A percentile compares a stretch with the other conserved stretches of the same genome.
Conservation (phyloP, 2,329 filamentous ascomycete genomes). For the Colletotrichum spaethianum region DNA sequence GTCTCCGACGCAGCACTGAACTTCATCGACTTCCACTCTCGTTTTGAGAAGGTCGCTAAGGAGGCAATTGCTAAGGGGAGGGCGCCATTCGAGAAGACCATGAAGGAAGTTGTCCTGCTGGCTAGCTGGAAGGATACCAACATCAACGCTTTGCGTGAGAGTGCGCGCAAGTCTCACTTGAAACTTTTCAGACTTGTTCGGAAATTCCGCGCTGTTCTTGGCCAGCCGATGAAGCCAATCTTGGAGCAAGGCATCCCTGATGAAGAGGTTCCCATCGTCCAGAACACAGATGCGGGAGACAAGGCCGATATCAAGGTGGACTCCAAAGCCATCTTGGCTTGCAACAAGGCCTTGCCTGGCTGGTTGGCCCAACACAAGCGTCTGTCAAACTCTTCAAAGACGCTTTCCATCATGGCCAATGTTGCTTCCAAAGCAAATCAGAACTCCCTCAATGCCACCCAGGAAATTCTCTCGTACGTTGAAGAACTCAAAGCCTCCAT, state of each 20-base stretch:
- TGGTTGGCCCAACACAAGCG: slow-evolving; percentile 69
- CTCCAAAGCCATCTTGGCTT: slow-evolving; percentile 49
- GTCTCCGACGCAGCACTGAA: slow-evolving; percentile 79
- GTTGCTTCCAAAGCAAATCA: slow-evolving; percentile 57
- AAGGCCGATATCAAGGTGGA: slow-evolving; percentile 36
- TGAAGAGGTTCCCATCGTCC: slow-evolving; percentile 46
- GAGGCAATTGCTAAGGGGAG: slow-evolving; percentile 79
- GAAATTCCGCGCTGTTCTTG: slow-evolving; percentile 87
- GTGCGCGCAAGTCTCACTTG: slow-evolving; percentile 89
- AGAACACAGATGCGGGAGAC: slow-evolving; percentile 42
- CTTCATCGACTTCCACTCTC: slow-evolving; percentile 81
- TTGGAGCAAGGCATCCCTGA: slow-evolving; percentile 73
- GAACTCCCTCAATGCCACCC: slow-evolving; percentile 28
- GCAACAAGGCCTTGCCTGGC: slow-evolving; percentile 51
- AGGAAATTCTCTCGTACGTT: slow-evolving; percentile 75
- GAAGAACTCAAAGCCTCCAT: slow-evolving; percentile 77
- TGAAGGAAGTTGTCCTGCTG: slow-evolving; percentile 92
- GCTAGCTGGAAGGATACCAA: slow-evolving; percentile 99
- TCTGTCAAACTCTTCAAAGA: slow-evolving; percentile 78
- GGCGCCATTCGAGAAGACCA: slow-evolving; percentile 85
- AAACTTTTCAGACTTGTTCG: slow-evolving; percentile 93
- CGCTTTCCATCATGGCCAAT: slow-evolving; percentile 81
- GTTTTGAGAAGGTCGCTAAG: slow-evolving; percentile 77
- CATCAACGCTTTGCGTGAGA: slow-evolving; percentile 89
- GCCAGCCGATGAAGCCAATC: slow-evolving; percentile 80